A percentile compares a stretch with the other conserved stretches of the same genome.
Evolutionary conservation across 208 protist species (phyloP).

Genomic region (Trypanosoma lewisi): DNA sequence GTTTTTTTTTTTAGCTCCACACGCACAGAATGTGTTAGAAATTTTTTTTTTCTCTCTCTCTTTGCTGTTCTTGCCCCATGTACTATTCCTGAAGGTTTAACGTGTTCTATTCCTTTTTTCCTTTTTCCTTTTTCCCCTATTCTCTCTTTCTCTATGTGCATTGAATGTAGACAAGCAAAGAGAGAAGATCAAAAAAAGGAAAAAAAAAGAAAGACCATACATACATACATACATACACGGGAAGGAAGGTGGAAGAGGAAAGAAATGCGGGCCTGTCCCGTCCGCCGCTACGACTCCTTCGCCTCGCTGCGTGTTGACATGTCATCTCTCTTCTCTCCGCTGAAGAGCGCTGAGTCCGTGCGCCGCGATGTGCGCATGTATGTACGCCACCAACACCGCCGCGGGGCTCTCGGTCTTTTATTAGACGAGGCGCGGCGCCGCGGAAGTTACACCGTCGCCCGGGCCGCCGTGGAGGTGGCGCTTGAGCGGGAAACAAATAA

Average conservation of each 20-base stretch:
- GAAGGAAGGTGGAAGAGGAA: too few species aligned
- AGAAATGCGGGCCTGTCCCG: slow-evolving; percentile 13
- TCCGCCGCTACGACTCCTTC: slow-evolving; percentile 51
- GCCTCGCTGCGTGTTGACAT: slow-evolving; percentile 41
- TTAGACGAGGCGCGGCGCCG: slow-evolving; percentile 60
- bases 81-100: neutral
- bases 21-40: too few species aligned
- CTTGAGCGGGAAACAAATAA: slow-evolving; percentile 26
- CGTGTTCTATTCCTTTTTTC: slow-evolving; percentile 6
- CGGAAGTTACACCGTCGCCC: slow-evolving; percentile 41
- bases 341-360: slow-evolving; percentile 37
- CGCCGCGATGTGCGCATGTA: slow-evolving; percentile 35
- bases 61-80: neutral
- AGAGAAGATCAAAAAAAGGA: neutral
- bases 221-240: too few species aligned
- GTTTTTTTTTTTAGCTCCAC: too few species aligned
- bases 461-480: slow-evolving; percentile 40
- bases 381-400: slow-evolving; percentile 23
- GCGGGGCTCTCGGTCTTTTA: slow-evolving; percentile 47
- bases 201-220: slow-evolving; percentile 12
- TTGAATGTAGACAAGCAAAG: neutral
- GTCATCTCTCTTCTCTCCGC: slow-evolving; percentile 37
- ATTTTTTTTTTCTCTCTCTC: slow-evolving; percentile 19
- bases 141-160: slow-evolving; percentile 1
- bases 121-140: slow-evolving; percentile 19